Base-by-base conservation (phyloP, 2,329 filamentous ascomycete species). In the Penicillium decumbens region DNA sequence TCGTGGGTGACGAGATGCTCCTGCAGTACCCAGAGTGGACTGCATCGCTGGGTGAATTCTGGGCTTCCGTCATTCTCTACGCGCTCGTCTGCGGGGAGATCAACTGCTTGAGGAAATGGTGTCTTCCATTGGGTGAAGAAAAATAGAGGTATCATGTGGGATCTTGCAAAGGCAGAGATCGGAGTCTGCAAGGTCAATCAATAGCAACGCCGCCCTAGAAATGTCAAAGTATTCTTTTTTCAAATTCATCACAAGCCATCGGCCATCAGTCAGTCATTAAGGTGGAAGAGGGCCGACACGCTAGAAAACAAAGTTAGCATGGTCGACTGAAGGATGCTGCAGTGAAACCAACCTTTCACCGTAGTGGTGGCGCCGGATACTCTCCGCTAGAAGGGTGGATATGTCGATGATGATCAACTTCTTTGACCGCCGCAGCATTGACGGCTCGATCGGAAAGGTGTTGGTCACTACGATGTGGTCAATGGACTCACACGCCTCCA, bases 391-490 rank as follows among this genome's bases (percentile, higher is more conserved):
- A 44, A 98, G 77, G 65, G 85, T 88, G 24, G 91, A 95, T 13
- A 98, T 80, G 64, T 96, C 91, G 50, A 98, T 81, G 29, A 96
- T 80, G 49, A 95, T 83, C 62, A 98, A 79, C 77, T 98, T 98
- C 73, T 80, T 85, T 45, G 83, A 84, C 50, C 80, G 81, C 59
- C 77, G 81, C 29, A 82, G 78, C 70, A 87, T 85, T 57, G 88
- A 83, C 49, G 85, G 83, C 20, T 84, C 80, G 57, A 98, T 95
- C 2, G 93, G 93, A 70, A 97, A 97, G 48, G 91, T 95, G 74
- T 98, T 97, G 29, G 93, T 98, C 62, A 97, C 91, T 47, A 98
- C 84, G 60, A 98, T 92, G 62, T 85, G 80, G 68, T 96, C 86
- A 66, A 98, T 97, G 74, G 89, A 95, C 61, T 92, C 87, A 76